Conservation (phyloP, 495 filamentous ascomycete genomes). For the Venustampulla echinocandica region DNA sequence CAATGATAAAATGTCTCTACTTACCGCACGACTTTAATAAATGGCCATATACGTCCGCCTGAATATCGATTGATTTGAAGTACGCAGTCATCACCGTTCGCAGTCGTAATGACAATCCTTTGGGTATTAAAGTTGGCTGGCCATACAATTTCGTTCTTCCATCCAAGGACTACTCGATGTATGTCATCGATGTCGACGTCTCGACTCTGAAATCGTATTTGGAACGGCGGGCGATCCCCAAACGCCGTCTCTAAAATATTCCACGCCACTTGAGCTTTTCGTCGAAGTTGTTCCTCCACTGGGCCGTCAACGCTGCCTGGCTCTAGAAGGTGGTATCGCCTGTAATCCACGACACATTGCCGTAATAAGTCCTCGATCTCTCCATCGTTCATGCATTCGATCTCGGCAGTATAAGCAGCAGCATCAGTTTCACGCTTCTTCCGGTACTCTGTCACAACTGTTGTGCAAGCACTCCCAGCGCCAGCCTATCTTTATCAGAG, state of each 20-base stretch:
- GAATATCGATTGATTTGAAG: background rate
- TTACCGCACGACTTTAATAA: conserved; percentile 4
- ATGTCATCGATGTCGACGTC: background rate
- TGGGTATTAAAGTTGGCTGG: background rate
- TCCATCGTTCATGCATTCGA: conserved; percentile 1
- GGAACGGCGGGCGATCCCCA: background rate
- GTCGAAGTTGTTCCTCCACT: background rate
- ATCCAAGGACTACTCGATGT: background rate
- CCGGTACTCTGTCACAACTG: conserved; percentile 3
- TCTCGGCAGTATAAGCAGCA: conserved; percentile 6
- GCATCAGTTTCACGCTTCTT: conserved; percentile 2
- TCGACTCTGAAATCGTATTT: conserved; percentile 1
- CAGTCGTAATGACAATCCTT: background rate
- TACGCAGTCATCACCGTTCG: background rate
- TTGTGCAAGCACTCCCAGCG: background rate
- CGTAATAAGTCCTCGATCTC: conserved; percentile 6
- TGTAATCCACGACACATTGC: conserved; percentile 6
- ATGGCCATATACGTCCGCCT: background rate
- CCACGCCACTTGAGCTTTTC: conserved; percentile 5
- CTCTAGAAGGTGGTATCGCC: conserved; percentile 2
- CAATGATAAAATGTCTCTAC: background rate
- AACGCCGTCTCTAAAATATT: background rate
- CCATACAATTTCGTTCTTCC: conserved; percentile 2
- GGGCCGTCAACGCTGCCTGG: background rate
- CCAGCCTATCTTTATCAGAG: conserved; percentile 5